Evolutionary conservation across 106 monocot genomes (phyloP).

Genomic region (Triglochin maritima): DNA sequence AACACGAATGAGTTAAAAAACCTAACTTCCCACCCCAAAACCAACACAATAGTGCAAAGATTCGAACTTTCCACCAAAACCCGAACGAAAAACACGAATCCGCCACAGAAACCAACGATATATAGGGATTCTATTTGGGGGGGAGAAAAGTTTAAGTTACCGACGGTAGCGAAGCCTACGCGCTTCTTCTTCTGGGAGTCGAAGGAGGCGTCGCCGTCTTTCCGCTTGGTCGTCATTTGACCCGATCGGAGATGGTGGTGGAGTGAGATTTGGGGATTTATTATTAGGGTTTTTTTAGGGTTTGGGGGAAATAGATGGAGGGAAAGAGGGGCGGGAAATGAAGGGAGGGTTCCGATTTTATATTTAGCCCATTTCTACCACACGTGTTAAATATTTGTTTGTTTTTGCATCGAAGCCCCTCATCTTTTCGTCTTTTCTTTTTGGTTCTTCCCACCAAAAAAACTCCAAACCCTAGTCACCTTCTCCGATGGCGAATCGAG

Average conservation of each 20-base stretch:
- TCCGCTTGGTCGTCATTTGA: conserved; percentile 33
- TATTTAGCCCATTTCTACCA: too few relatives aligned
- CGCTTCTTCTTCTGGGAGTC: conserved; percentile 33
- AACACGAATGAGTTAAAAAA: too few relatives aligned
- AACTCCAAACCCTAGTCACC: too few relatives aligned
- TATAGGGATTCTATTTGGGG: too few relatives aligned
- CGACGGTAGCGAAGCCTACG: conserved; percentile 24
- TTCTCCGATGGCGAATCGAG: too few relatives aligned
- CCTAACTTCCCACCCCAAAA: neutral
- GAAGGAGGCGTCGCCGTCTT: conserved; percentile 12
- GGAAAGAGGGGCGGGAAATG: conserved; percentile 9
- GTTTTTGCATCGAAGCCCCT: too few relatives aligned
- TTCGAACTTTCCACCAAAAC: neutral
- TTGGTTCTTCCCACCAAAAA: too few relatives aligned
- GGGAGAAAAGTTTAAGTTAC: neutral
- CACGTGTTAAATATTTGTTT: too few relatives aligned
- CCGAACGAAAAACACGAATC: neutral
- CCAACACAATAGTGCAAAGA: neutral
- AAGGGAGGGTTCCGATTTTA: neutral
- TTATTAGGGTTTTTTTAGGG: conserved; percentile 1
- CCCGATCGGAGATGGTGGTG: neutral
- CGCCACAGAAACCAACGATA: neutral
- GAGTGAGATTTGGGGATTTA: neutral
- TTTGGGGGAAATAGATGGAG: conserved; percentile 1
- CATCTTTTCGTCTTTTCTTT: too few relatives aligned